Evolutionary conservation across 1,139 yeast species (phyloP).

Genomic region (Geotrichum candidum): DNA sequence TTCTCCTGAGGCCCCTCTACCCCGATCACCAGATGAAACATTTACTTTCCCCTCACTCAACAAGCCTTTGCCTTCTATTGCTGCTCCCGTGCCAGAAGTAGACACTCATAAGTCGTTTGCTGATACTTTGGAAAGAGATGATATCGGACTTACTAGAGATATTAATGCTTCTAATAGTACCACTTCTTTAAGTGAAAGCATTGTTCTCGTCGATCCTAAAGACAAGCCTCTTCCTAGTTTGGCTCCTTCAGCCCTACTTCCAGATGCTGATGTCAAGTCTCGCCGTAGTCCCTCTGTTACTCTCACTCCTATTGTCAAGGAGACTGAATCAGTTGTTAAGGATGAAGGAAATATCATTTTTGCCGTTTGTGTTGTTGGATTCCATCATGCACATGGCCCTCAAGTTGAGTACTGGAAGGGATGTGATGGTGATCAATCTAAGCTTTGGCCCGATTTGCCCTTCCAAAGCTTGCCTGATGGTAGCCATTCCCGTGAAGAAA

Average conservation of each 20-base stretch:
- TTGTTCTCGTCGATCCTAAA: neutral
- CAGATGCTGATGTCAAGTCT: neutral
- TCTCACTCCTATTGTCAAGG: slow-evolving; percentile 23
- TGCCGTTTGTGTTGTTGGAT: slow-evolving; percentile 86
- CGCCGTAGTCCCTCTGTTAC: slow-evolving; percentile 17
- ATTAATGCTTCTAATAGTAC: neutral
- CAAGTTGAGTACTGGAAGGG: slow-evolving; percentile 92
- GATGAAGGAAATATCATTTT: slow-evolving; percentile 44
- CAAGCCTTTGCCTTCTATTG: neutral
- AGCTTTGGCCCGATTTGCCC: slow-evolving; percentile 80
- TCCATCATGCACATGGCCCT: slow-evolving; percentile 87
- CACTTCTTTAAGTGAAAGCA: neutral
- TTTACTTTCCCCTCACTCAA: slow-evolving; percentile 6
- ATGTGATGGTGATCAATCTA: slow-evolving; percentile 46
- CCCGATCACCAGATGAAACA: slow-evolving; percentile 9
- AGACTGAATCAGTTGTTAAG: slow-evolving; percentile 14
- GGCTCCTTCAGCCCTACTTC: neutral
- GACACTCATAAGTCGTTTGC: neutral
- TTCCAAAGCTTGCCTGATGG: slow-evolving; percentile 97
- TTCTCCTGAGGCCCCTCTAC: slow-evolving; percentile 1
- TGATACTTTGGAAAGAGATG: neutral
- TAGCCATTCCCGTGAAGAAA: slow-evolving; percentile 84
- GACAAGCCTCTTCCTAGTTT: neutral
- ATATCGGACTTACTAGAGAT: neutral
- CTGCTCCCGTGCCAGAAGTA: neutral